These are phyloP conservation scores for Isoetes taiwanensis DNA, from an alignment of 75 land plant species.

Conservation along the genomic window DNA sequence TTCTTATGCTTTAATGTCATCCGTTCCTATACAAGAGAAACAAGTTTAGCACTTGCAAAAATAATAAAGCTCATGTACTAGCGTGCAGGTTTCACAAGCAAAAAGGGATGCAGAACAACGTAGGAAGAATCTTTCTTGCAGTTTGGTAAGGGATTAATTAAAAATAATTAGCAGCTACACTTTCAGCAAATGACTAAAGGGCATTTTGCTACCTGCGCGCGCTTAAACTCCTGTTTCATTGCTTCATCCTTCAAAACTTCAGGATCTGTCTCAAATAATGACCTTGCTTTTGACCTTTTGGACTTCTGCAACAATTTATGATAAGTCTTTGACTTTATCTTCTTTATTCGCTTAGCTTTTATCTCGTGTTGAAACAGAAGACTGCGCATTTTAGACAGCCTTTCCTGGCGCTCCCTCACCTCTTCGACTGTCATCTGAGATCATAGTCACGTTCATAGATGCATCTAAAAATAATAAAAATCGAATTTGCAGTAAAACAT, in stretches of 20 bases:
- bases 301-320: constrained; percentile 54
- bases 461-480: not conserved
- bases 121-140: no score
- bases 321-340: constrained; percentile 85
- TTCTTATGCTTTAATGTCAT: constrained; percentile 86
- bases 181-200: not conserved
- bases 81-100: not conserved
- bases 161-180: not conserved
- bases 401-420: constrained; percentile 53
- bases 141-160: no score
- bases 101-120: not conserved
- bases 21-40: constrained; percentile 56
- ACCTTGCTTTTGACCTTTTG: constrained; percentile 19
- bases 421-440: constrained; percentile 62
- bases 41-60: not conserved
- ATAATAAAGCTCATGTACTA: not conserved
- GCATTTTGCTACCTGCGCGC: constrained; percentile 54
- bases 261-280: constrained; percentile 39
- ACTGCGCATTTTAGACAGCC: constrained; percentile 76
- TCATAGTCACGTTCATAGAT: not conserved
- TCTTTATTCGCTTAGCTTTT: constrained; percentile 62
- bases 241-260: constrained; percentile 60
- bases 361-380: constrained; percentile 67
- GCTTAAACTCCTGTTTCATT: constrained; percentile 66
- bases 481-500: not conserved